Conservation (phyloP, 2,329 filamentous ascomycete species). For the Aspergillus sp. region DNA sequence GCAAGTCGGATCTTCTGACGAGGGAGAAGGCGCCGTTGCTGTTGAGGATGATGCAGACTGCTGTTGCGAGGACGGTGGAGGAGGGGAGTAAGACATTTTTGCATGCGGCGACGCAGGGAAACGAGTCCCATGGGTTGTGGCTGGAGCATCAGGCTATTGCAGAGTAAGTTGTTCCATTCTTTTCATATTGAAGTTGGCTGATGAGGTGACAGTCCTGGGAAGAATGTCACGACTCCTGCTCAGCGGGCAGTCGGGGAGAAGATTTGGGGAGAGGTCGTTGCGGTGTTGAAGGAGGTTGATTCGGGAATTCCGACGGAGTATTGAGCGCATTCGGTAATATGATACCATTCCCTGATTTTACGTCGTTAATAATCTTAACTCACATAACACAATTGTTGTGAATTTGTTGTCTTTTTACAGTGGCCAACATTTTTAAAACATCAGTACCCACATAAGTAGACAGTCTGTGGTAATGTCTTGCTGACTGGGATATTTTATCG, state of each 20-base stretch:
- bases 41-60: slow-evolving; percentile 11
- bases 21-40: slow-evolving; percentile 14
- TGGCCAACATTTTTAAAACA: too few relatives aligned
- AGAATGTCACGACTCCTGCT: slow-evolving; percentile 5
- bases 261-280: slow-evolving; percentile 16
- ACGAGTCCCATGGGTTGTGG: slow-evolving; percentile 13
- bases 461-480: too few relatives aligned
- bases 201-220: slow-evolving; percentile 7
- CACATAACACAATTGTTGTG: too few relatives aligned
- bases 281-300: slow-evolving; percentile 8
- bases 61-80: slow-evolving; percentile 10
- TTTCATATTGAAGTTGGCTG: neutral
- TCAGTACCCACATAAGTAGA: too few relatives aligned
- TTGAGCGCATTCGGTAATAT: neutral
- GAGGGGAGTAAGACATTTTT: slow-evolving; percentile 17
- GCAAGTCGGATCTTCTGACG: slow-evolving; percentile 18
- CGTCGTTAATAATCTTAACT: too few relatives aligned
- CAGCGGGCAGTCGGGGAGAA: slow-evolving; percentile 3
- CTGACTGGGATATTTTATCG: too few relatives aligned
- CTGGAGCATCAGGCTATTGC: slow-evolving; percentile 13
- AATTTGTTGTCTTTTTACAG: too few relatives aligned
- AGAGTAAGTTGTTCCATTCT: slow-evolving; percentile 8
- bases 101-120: slow-evolving; percentile 7
- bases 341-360: too few relatives aligned
- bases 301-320: slow-evolving; percentile 2